Percentiles rank a stretch among this genome's conserved stretches.
Conservation (phyloP, 768 basidiomycete genomes). For the Hygrocybe punicea region DNA sequence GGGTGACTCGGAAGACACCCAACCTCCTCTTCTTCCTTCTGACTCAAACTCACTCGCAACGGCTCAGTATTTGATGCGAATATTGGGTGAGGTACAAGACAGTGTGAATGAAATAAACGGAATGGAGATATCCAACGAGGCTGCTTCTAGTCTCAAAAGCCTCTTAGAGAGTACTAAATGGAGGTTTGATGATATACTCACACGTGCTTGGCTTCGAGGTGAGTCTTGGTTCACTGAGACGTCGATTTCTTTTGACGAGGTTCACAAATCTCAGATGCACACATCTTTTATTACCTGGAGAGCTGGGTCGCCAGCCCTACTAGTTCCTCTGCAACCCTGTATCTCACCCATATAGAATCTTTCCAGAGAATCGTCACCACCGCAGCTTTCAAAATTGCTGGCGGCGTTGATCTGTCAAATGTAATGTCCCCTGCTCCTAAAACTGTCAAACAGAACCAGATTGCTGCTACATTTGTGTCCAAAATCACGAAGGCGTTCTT, state of each 20-base stretch:
- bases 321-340: slow-evolving; percentile 66
- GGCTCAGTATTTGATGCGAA: slow-evolving; percentile 72
- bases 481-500: slow-evolving; percentile 84
- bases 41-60: slow-evolving; percentile 82
- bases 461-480: slow-evolving; percentile 59
- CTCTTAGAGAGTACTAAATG: slow-evolving; percentile 81
- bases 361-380: slow-evolving; percentile 80
- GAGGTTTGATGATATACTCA: slow-evolving; percentile 82
- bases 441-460: slow-evolving; percentile 54
- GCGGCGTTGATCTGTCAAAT: slow-evolving; percentile 59
- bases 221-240: neutral
- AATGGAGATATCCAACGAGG: slow-evolving; percentile 81
- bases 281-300: slow-evolving; percentile 78
- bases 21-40: slow-evolving; percentile 58
- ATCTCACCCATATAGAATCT: slow-evolving; percentile 70
- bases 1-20: slow-evolving; percentile 35
- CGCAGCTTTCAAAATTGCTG: slow-evolving; percentile 74
- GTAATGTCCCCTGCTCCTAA: slow-evolving; percentile 46
- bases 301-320: slow-evolving; percentile 70
- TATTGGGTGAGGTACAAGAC: slow-evolving; percentile 83
- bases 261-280: slow-evolving; percentile 77
- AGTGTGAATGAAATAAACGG: slow-evolving; percentile 73
- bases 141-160: slow-evolving; percentile 59
- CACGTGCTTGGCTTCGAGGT: slow-evolving; percentile 83
- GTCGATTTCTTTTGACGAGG: no score